Evolutionary conservation across 1,284 basidiomycete species (phyloP).

Genomic region (Psilocybe mexicana): DNA sequence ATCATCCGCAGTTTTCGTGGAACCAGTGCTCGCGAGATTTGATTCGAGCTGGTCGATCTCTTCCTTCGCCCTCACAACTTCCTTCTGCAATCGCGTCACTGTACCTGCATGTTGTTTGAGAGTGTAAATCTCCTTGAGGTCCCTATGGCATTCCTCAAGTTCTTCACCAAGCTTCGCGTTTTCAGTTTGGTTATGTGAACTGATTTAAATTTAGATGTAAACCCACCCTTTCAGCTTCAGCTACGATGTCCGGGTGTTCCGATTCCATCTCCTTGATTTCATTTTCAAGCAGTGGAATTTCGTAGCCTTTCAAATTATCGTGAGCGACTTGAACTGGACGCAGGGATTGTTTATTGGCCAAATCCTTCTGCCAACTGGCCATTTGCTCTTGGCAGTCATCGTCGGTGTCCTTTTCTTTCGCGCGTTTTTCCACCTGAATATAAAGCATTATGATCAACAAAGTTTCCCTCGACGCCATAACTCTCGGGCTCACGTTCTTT

Average conservation of each 20-base stretch:
- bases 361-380: conserved; percentile 58
- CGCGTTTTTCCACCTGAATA: conserved; percentile 52
- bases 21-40: conserved; percentile 71
- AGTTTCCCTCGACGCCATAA: background rate
- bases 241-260: conserved; percentile 50
- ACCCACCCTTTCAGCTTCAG: conserved; percentile 58
- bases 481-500: conserved; percentile 52
- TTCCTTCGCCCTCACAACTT: conserved; percentile 63
- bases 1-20: conserved; percentile 80
- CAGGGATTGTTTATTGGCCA: conserved; percentile 59
- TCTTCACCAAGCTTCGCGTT: conserved; percentile 46
- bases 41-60: conserved; percentile 72
- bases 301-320: conserved; percentile 55
- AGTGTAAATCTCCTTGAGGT: conserved; percentile 61
- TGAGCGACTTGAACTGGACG: conserved; percentile 53
- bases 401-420: conserved; percentile 41
- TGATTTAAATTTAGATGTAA: conserved; percentile 1
- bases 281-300: conserved; percentile 68
- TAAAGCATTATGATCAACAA: background rate
- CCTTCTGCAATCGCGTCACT: conserved; percentile 64
- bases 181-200: conserved; percentile 5
- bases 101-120: conserved; percentile 68
- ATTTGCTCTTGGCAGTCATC: conserved; percentile 28
- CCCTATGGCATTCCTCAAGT: conserved; percentile 48
- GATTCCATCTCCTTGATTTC: conserved; percentile 62